phyloP scores from a whole-genome alignment of 495 filamentous ascomycete genomes.

The Recurvomyces mirabilis region DNA sequence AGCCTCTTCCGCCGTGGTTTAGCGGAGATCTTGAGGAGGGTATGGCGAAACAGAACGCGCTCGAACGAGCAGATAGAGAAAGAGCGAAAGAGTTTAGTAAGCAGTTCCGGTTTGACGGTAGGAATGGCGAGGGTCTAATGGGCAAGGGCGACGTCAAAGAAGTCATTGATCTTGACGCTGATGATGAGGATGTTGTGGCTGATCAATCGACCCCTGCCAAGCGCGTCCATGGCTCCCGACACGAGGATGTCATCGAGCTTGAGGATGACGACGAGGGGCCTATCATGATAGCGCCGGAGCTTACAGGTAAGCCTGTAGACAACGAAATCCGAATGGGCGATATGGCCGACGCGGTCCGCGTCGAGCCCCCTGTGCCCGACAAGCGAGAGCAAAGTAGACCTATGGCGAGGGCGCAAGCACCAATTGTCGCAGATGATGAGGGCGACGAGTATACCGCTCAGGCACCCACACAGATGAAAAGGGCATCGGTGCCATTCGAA shows the following conservation, averaged over 20 bases:
- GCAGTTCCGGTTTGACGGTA: conserved; percentile 25
- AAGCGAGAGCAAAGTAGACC: too few species aligned
- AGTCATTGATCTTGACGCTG: conserved; percentile 28
- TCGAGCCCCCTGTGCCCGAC: conserved; percentile 31
- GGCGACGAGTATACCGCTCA: neutral
- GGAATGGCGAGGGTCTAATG: conserved; percentile 30
- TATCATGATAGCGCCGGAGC: conserved; percentile 1
- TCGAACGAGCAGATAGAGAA: conserved; percentile 26
- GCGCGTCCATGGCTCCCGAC: conserved; percentile 17
- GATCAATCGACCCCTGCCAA: too few species aligned
- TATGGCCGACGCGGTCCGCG: conserved; percentile 31
- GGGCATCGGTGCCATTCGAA: conserved; percentile 1
- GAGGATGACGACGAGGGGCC: conserved; percentile 24
- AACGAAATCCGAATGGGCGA: conserved; percentile 32
- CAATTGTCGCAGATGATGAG: neutral
- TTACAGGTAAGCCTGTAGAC: conserved; percentile 16
- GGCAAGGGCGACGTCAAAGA: conserved; percentile 30
- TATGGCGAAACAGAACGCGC: conserved; percentile 27
- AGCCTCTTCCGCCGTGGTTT: conserved; percentile 82
- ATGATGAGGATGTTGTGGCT: conserved; percentile 22
- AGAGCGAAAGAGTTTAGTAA: conserved; percentile 19
- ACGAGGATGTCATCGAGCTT: conserved; percentile 22
- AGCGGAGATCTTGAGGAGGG: conserved; percentile 34
- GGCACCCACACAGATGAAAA: neutral
- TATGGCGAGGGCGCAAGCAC: too few species aligned